Base-by-base conservation (phyloP, 192 early-diverging fungal genomes). In the Backusella sp. region DNA sequence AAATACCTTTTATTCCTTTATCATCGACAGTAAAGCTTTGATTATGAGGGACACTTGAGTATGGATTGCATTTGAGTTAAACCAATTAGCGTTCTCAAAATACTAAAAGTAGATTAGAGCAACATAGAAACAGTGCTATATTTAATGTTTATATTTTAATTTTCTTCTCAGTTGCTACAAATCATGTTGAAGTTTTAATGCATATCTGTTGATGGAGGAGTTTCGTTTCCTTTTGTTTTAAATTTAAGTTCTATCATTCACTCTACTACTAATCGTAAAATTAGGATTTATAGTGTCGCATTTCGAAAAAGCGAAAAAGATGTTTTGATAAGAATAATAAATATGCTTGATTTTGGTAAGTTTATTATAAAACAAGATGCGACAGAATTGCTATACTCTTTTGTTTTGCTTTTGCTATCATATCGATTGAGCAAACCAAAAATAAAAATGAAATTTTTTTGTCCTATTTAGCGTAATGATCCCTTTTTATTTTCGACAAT, bases 91-190 rank as follows among this genome's bases (percentile, higher is more conserved):
- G 21, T 8, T 26, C 26, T 62, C 23, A 12, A 62, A 62, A 28
- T 28, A 26, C 56, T 9, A 8, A 26, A 62, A 62, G 56, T 9
- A 14, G 56, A 28, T 62, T 62, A 62, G 56, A 28, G 26, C 56
- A 28, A 28, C 56, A 62, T 8, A 62, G 23, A 62, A 62, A 26
- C 4, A 11, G 26, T 62, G 21, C 56, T 62, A 62, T 59, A 9
- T 62, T 62, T 28, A 62, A 62, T 62, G 56, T 28, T 23, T 28
- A 28, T 62, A 28, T n/a, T n/a, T 23, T 62, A 62, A 28, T 28
- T 62, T 59, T 12, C 56, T 62, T 28, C 53, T 59, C 56, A 62
- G 56, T 62, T 62, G 56, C n/a, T 62, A 62, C 21, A 49, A 62
- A 59, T 59, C 53, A 59, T 59, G 23, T 23, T 59, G 11, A 59